Base-by-base conservation (phyloP, 768 basidiomycete species). In the Podaxis pistillaris region DNA sequence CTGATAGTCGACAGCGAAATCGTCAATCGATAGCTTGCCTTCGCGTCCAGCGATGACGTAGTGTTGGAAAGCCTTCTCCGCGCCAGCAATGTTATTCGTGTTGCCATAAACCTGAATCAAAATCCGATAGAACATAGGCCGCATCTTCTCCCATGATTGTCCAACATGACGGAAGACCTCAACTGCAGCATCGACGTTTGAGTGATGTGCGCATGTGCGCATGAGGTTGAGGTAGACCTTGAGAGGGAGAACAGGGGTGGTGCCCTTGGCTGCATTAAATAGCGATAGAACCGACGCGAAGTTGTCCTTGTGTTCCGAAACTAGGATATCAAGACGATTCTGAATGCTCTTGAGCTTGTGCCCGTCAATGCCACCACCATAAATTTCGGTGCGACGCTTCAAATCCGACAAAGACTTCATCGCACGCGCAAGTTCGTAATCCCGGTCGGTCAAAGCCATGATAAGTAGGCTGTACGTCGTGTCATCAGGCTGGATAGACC, bases 241-340 rank as follows among this genome's bases (percentile, higher is more conserved):
- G 17, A 8, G 13, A 2, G 61, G 24, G 36, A 62, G 19, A 6
- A 12, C 19, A 11, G 36, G 24, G 5, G 17, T 15, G 9, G 36
- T 49, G 24, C 17, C 7, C 4, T 47, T 75, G 17, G 86, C 80
- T 0, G 85, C 80, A 26, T 89, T 81, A 72, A 95, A 95, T 15
- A 96, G 75, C 15, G 84, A 81, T 75, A 94, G 77, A 0, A 93
- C 93, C 0, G 86, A 82, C 0, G 76, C 70, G 63, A 94, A 87
- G 65, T 90, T 93, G 68, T 85, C 83, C 70, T 63, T 44, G 46
- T 44, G 58, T 30, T 60, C 53, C 17, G 57, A 36, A 12, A 2
- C 9, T 3, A 28, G 4, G 26, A 65, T 51, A 13, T 56, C 37
- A 9, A 38, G 24, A 30, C 47, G 46, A 15, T 26, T 2, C 19